Base-by-base conservation (phyloP, 1,284 basidiomycete species). In the Ganoderma sp. region DNA sequence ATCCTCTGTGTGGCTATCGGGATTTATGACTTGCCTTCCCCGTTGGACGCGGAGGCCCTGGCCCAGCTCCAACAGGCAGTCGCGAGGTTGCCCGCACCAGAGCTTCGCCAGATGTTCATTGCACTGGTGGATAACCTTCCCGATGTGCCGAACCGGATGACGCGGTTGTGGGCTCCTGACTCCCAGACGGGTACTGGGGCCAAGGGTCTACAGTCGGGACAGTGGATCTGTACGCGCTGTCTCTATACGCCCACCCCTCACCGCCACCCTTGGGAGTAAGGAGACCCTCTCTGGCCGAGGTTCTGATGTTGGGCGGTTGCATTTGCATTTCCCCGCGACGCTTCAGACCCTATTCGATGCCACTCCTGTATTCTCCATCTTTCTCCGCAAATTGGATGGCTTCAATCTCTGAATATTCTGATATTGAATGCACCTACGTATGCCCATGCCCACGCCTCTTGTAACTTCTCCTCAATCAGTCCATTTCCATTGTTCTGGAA, bases 1-100 rank as follows among this genome's bases (percentile, higher is more conserved):
- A n/a, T 58, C 19, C 54, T 56, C 54, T 28, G 54, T 28, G 32
- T 56, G 15, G 54, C 54, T 28, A 56, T 56, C 25, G 54, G 54
- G 28, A 17, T 56, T 17, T 56, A 32, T 15, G 54, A 56, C 0
- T 14, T 56, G 28, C 54, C 54, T 28, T 17, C 15, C 54, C 54
- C 54, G 5, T 15, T 56, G 54, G 54, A 56, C 32, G 2, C 25
- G 28, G 28, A 28, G 25, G 28, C 54, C 28, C 8, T 19, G 12
- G 14, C 32, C 25, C 28, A n/a, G 54, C 54, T 54, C 25, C 52
- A 54, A 4, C 10, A 15, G 10, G 28, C 28, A 7, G n/a, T 54
- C 52, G 28, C 52, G 25, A 32, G 14, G 15, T 32, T 54, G 28
- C 52, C 52, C 28, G 28, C 22, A 25, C 52, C 28, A 28, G 5